Conservation (phyloP, 768 basidiomycete species). For the Rhizopogon salebrosus region DNA sequence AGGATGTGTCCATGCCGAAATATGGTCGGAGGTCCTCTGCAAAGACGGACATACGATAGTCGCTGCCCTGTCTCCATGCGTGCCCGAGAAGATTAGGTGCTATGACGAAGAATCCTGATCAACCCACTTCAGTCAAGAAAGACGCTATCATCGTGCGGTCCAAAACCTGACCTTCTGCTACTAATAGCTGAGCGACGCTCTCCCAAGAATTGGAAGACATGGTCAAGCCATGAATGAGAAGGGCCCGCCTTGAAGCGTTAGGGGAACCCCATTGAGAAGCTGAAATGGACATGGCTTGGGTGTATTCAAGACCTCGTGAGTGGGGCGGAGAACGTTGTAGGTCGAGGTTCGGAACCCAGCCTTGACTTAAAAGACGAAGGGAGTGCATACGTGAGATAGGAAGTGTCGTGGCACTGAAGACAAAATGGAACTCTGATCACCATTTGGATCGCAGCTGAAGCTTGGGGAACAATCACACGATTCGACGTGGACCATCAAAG, state of each 20-base stretch:
- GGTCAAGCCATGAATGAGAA: conserved; percentile 13
- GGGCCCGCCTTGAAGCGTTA: conserved; percentile 8
- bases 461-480: too few relatives aligned
- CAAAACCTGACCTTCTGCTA: conserved; percentile 10
- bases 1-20: conserved; percentile 4
- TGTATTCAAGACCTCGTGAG: not conserved
- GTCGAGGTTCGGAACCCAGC: conserved; percentile 46
- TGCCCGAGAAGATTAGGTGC: conserved; percentile 16
- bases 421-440: too few relatives aligned
- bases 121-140: not conserved
- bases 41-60: conserved; percentile 7
- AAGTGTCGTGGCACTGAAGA: conserved; percentile 34
- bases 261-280: conserved; percentile 13
- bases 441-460: too few relatives aligned
- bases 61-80: conserved; percentile 4
- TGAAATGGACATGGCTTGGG: not conserved
- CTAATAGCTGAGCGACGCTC: conserved; percentile 9
- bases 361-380: not conserved
- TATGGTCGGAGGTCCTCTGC: conserved; percentile 11
- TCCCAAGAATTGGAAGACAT: conserved; percentile 15
- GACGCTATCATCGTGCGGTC: not conserved
- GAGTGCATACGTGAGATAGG: conserved; percentile 31
- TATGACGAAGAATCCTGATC: conserved; percentile 14
- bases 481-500: too few relatives aligned
- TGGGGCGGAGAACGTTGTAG: too few relatives aligned